Conservation (phyloP, 768 basidiomycete genomes). For the Termitomyces sp. region DNA sequence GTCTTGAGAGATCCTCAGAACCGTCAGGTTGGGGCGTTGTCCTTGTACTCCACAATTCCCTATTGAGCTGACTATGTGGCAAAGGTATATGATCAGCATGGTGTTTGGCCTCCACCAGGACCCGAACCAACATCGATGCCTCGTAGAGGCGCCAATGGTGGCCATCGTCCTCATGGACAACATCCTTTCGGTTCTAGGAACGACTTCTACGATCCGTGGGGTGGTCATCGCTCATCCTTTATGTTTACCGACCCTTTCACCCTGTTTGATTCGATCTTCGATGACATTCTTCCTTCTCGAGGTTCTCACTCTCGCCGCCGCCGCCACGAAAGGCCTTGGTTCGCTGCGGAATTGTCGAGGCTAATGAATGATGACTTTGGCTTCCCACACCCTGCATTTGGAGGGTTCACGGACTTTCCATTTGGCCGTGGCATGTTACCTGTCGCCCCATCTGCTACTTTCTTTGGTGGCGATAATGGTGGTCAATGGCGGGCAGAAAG, state of each 20-base stretch:
- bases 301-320: conserved; percentile 22
- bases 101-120: conserved; percentile 70
- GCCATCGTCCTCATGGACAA: conserved; percentile 19
- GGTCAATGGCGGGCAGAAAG: conserved; percentile 51
- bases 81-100: conserved; percentile 67
- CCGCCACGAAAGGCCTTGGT: conserved; percentile 22
- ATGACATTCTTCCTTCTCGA: conserved; percentile 33
- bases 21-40: conserved; percentile 39
- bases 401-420: conserved; percentile 22
- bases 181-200: conserved; percentile 20
- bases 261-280: conserved; percentile 71
- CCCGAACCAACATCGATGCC: conserved; percentile 25
- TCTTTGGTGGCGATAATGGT: conserved; percentile 19
- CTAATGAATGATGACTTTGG: conserved; percentile 30
- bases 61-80: not conserved
- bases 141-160: conserved; percentile 1
- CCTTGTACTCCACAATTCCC: not conserved
- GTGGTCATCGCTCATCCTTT: conserved; percentile 30
- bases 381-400: conserved; percentile 28
- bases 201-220: conserved; percentile 34
- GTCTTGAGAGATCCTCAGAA: conserved; percentile 61
- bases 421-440: conserved; percentile 9
- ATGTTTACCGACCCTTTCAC: conserved; percentile 73
- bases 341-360: conserved; percentile 27
- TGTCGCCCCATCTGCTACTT: conserved; percentile 19